phyloP scores from a whole-genome alignment of 805 yeast species.

The Saturnispora serradocipensis region DNA sequence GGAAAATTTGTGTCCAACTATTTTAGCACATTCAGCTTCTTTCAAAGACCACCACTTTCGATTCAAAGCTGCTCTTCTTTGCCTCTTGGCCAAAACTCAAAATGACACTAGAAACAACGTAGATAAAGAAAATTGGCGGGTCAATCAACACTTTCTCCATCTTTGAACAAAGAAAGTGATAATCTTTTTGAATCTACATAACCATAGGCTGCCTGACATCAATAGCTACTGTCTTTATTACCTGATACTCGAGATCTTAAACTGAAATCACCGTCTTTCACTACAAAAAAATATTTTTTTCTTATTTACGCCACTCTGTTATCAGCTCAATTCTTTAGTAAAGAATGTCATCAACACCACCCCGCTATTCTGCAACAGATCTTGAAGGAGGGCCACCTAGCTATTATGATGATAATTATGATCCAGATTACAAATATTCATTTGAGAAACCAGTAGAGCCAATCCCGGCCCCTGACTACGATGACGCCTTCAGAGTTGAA shows the following conservation, averaged over 20 bases:
- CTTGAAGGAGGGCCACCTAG: conserved; percentile 4
- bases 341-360: not conserved
- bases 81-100: too few relatives aligned
- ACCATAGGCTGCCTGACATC: not conserved
- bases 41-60: too few relatives aligned
- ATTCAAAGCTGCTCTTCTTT: too few relatives aligned
- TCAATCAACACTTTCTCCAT: not conserved
- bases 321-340: not conserved
- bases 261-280: not conserved
- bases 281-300: not conserved
- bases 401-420: conserved; percentile 17
- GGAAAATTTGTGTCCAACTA: too few relatives aligned
- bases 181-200: too few relatives aligned
- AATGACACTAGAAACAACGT: too few relatives aligned
- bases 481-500: conserved; percentile 57
- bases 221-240: too few relatives aligned
- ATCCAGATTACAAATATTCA: conserved; percentile 23
- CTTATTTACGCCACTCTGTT: not conserved
- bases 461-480: conserved; percentile 37
- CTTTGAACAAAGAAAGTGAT: not conserved
- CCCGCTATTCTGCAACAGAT: conserved; percentile 1
- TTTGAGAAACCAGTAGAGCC: conserved; percentile 26
- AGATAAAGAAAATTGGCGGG: too few relatives aligned
- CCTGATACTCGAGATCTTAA: not conserved
- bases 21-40: too few relatives aligned